phyloP scores from a whole-genome alignment of 768 basidiomycete species.

The Suillus subaureus region DNA sequence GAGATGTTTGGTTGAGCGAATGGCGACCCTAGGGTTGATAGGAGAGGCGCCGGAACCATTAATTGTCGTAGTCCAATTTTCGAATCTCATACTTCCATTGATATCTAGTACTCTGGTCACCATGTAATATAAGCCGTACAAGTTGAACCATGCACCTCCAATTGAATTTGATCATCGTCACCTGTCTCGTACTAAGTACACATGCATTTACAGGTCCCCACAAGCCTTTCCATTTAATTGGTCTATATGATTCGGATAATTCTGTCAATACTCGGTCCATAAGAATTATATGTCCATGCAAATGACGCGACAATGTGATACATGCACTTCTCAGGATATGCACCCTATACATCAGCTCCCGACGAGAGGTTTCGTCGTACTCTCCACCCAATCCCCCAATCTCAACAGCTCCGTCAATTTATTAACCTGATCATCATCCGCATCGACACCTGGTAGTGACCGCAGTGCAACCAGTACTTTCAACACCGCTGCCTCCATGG shows the following conservation, averaged over 20 bases:
- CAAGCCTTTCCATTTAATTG: background rate
- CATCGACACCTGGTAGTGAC: background rate
- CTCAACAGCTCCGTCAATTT: background rate
- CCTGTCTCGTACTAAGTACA: background rate
- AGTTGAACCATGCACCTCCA: background rate
- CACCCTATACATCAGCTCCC: background rate
- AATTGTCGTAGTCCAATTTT: slow-evolving; percentile 18
- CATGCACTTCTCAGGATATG: background rate
- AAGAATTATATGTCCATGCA: background rate
- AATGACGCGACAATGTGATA: background rate
- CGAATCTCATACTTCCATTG: slow-evolving; percentile 31
- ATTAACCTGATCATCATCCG: background rate
- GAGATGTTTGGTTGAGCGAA: slow-evolving; percentile 15
- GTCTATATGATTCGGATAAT: background rate
- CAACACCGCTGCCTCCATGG: background rate
- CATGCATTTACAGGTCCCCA: background rate
- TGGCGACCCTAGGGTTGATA: slow-evolving; percentile 9
- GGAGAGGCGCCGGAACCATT: background rate
- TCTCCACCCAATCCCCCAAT: background rate
- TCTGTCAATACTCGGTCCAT: background rate
- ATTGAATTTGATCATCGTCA: background rate
- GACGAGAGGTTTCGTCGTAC: background rate
- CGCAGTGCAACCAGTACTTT: background rate
- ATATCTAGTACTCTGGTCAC: slow-evolving; percentile 12
- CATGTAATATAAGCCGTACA: background rate